A percentile compares a stretch with the other conserved stretches of the same genome.
These are phyloP conservation scores for Didymella glomerata DNA, from an alignment of 2,329 filamentous ascomycete genomes.

Conservation along the genomic window DNA sequence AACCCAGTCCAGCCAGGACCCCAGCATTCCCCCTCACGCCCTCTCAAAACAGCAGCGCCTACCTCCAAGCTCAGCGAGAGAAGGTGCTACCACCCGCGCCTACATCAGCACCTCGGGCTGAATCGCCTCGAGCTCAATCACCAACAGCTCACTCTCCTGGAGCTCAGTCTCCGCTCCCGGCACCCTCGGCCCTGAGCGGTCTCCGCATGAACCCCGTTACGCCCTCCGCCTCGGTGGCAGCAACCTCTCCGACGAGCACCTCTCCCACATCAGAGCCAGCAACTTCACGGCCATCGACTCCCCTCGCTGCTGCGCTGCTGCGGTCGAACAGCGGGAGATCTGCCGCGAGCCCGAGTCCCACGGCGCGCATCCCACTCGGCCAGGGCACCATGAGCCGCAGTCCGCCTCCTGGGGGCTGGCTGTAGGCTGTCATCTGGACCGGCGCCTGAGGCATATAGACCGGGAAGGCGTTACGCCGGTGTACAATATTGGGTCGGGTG, in stretches of 20 bases:
- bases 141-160: neutral
- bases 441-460: neutral
- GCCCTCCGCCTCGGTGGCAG: conserved; percentile 28
- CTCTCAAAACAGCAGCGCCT: conserved; percentile 39
- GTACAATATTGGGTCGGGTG: conserved; percentile 8
- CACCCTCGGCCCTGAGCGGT: conserved; percentile 35
- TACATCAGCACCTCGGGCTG: neutral
- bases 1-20: conserved; percentile 34
- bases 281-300: conserved; percentile 6
- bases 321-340: conserved; percentile 28
- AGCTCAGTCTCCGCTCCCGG: neutral
- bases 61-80: conserved; percentile 46
- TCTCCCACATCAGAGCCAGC: conserved; percentile 16
- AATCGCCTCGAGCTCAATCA: neutral
- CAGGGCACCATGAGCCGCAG: conserved; percentile 50
- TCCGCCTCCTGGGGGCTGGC: conserved; percentile 46
- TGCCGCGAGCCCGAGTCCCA: conserved; percentile 35
- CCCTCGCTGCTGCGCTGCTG: conserved; percentile 10
- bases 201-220: conserved; percentile 50
- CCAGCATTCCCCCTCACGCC: conserved; percentile 40
- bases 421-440: conserved; percentile 8
- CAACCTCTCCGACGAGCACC: conserved; percentile 23
- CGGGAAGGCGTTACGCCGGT: neutral
- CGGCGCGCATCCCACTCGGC: conserved; percentile 45
- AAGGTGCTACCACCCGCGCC: conserved; percentile 48